These are phyloP conservation scores for Cadophora malorum DNA, from an alignment of 2,329 filamentous ascomycete species.

Conservation along the genomic window DNA sequence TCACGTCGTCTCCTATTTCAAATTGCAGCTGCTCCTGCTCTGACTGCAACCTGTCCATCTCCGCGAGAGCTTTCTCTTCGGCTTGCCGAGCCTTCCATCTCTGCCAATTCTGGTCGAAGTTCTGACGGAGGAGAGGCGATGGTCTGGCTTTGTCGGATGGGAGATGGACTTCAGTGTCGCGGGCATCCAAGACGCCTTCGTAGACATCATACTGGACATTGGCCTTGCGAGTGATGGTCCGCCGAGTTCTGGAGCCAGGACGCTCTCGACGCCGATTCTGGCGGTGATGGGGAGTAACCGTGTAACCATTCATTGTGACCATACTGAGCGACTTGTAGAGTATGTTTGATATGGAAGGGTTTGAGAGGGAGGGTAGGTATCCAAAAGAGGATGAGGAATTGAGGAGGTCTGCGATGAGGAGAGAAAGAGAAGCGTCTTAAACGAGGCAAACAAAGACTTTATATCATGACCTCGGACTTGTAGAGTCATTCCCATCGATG, in stretches of 20 bases:
- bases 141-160: constrained; percentile 40
- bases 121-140: constrained; percentile 43
- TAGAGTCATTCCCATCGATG: constrained; percentile 32
- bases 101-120: constrained; percentile 44
- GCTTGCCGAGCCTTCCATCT: constrained; percentile 43
- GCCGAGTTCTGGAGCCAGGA: constrained; percentile 43
- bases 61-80: constrained; percentile 37
- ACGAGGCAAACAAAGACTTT: constrained; percentile 29
- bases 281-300: constrained; percentile 38
- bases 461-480: constrained; percentile 33
- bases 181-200: constrained; percentile 41
- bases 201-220: constrained; percentile 36
- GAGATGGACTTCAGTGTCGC: constrained; percentile 37
- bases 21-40: constrained; percentile 41
- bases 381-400: constrained; percentile 29
- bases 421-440: constrained; percentile 15
- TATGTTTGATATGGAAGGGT: constrained; percentile 10
- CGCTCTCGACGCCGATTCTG: constrained; percentile 44
- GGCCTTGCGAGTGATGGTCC: constrained; percentile 40
- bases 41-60: constrained; percentile 38
- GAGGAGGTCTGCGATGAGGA: constrained; percentile 40
- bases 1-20: constrained; percentile 43
- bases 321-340: constrained; percentile 26
- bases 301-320: constrained; percentile 36
- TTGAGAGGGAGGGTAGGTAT: neutral